These are phyloP conservation scores for Dipodascus geniculatus DNA, from an alignment of 805 yeast genomes.

Conservation along the genomic window DNA sequence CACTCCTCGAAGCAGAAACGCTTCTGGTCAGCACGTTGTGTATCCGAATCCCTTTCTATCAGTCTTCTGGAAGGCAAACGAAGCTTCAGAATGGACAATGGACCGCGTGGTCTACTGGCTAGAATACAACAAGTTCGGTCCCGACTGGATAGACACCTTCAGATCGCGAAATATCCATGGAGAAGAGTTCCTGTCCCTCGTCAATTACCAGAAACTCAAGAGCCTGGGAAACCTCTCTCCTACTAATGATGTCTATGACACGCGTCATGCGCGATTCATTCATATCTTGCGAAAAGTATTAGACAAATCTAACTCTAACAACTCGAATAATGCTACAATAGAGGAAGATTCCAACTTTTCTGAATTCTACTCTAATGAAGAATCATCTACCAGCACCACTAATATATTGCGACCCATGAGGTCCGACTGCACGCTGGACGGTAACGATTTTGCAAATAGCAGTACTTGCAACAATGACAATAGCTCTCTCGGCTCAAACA, in stretches of 20 bases:
- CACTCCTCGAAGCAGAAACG: neutral
- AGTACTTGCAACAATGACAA: neutral
- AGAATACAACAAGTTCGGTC: slow-evolving; percentile 53
- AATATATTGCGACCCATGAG: neutral
- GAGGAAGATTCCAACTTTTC: neutral
- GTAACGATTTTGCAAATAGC: neutral
- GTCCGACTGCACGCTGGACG: neutral
- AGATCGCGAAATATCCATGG: slow-evolving; percentile 46
- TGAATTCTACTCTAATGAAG: neutral
- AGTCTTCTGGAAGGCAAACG: slow-evolving; percentile 37
- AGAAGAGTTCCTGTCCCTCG: slow-evolving; percentile 49
- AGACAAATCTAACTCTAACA: slow-evolving; percentile 16
- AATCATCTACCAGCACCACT: neutral
- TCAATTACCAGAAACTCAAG: slow-evolving; percentile 54
- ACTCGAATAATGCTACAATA: slow-evolving; percentile 5
- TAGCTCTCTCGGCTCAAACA: neutral
- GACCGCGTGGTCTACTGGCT: slow-evolving; percentile 63
- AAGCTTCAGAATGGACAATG: slow-evolving; percentile 58
- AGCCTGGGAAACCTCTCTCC: slow-evolving; percentile 27
- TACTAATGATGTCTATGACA: slow-evolving; percentile 28
- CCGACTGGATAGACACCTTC: slow-evolving; percentile 62
- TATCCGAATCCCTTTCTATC: slow-evolving; percentile 8
- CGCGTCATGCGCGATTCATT: slow-evolving; percentile 47
- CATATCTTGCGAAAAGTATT: slow-evolving; percentile 38
- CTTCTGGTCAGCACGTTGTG: slow-evolving; percentile 1